phyloP scores from a whole-genome alignment of 805 yeast species.

The Saturnispora quitensis region DNA sequence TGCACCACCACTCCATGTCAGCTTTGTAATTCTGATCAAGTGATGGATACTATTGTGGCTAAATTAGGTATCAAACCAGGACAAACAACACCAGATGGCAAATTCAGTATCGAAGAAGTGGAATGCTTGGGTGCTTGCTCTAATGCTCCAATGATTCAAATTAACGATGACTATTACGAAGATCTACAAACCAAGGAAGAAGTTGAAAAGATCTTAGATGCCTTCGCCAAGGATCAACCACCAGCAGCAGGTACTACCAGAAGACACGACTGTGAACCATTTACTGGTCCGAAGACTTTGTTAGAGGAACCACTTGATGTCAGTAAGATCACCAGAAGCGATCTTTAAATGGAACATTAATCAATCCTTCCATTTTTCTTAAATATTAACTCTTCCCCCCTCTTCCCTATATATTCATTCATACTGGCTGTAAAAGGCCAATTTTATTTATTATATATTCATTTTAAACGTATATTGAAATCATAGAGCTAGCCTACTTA shows the following conservation, averaged over 20 bases:
- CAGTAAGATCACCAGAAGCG: constrained; percentile 61
- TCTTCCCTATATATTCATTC: neutral
- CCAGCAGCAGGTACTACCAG: constrained; percentile 56
- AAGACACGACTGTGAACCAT: constrained; percentile 71
- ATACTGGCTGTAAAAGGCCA: neutral
- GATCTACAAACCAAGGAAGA: constrained; percentile 61
- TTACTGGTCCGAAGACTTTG: constrained; percentile 57
- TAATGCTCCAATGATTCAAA: constrained; percentile 81
- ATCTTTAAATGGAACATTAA: constrained; percentile 33
- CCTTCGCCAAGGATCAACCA: constrained; percentile 53
- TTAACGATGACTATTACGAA: constrained; percentile 76
- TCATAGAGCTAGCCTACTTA: neutral
- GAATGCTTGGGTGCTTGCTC: constrained; percentile 92
- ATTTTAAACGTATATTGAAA: neutral
- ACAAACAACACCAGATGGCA: constrained; percentile 63
- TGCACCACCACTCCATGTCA: constrained; percentile 90
- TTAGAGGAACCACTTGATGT: constrained; percentile 60
- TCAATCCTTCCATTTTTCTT: neutral
- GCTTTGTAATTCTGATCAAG: constrained; percentile 72
- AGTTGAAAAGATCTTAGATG: constrained; percentile 51
- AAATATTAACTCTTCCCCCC: neutral
- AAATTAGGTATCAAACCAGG: constrained; percentile 64
- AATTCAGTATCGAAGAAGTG: constrained; percentile 78
- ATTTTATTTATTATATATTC: constrained; percentile 1
- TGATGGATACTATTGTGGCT: constrained; percentile 58